These are phyloP conservation scores for Plectosphaerella cucumerina DNA, from an alignment of 2,329 filamentous ascomycete genomes.

Conservation along the genomic window DNA sequence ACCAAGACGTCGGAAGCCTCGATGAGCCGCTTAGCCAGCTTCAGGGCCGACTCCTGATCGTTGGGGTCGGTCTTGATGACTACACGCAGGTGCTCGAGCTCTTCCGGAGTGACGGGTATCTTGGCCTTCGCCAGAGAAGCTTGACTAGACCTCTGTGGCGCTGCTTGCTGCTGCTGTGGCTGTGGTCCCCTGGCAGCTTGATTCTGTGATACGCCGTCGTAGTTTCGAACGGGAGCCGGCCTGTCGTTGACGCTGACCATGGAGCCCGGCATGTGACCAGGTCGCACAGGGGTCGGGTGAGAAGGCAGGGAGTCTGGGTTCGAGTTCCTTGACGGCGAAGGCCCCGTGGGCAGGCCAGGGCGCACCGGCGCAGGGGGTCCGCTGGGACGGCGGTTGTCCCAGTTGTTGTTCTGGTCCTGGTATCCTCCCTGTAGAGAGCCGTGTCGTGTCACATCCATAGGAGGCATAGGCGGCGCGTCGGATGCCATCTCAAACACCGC, in stretches of 20 bases:
- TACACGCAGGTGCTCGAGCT: conserved; percentile 71
- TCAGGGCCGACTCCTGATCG: conserved; percentile 68
- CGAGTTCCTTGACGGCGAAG: conserved; percentile 23
- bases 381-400: conserved; percentile 4
- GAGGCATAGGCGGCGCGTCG: conserved; percentile 55
- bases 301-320: conserved; percentile 45
- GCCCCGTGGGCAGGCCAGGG: conserved; percentile 20
- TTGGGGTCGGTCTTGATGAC: conserved; percentile 65
- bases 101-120: conserved; percentile 67
- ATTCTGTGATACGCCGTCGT: conserved; percentile 46
- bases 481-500: conserved; percentile 72
- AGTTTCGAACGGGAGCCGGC: conserved; percentile 56
- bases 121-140: conserved; percentile 6
- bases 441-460: conserved; percentile 22
- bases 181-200: conserved; percentile 20
- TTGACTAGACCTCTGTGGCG: conserved; percentile 17
- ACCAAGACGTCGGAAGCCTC: conserved; percentile 79
- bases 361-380: conserved; percentile 3
- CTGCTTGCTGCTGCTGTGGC: conserved; percentile 24
- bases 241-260: conserved; percentile 51
- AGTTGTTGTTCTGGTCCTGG: conserved; percentile 11
- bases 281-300: conserved; percentile 59
- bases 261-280: conserved; percentile 58
- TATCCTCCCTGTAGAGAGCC: conserved; percentile 12
- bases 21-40: conserved; percentile 76